phyloP scores from a whole-genome alignment of 2,329 filamentous ascomycete genomes.

The Oidium heveae region DNA sequence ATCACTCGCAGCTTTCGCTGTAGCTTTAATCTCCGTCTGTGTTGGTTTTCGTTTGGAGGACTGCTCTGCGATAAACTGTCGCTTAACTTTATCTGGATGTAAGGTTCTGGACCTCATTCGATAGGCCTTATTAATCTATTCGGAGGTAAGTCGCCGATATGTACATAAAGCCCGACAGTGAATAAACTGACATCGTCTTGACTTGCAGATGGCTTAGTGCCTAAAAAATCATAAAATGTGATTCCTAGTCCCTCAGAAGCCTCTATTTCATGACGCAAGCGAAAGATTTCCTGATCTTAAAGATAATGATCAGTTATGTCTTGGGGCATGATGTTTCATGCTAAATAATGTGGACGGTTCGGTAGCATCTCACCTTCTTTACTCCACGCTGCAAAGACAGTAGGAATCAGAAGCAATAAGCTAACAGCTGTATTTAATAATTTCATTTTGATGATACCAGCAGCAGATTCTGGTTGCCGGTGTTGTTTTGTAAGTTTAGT shows the following conservation, averaged over 20 bases:
- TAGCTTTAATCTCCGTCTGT: slow-evolving; percentile 48
- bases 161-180: too few species aligned
- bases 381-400: slow-evolving; percentile 14
- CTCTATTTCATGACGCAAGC: slow-evolving; percentile 66
- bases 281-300: slow-evolving; percentile 94
- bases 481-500: too few species aligned
- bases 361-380: slow-evolving; percentile 13
- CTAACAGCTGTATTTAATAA: slow-evolving; percentile 5
- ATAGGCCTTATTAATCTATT: slow-evolving; percentile 66
- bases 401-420: slow-evolving; percentile 11
- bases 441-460: too few species aligned
- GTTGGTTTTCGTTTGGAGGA: slow-evolving; percentile 35
- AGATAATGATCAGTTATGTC: slow-evolving; percentile 7
- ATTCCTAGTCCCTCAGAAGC: slow-evolving; percentile 49
- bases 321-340: too few species aligned
- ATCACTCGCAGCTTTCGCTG: slow-evolving; percentile 58
- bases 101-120: slow-evolving; percentile 61
- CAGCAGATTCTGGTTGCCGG: too few species aligned
- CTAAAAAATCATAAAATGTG: slow-evolving; percentile 89
- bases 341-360: too few species aligned
- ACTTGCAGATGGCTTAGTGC: slow-evolving; percentile 43
- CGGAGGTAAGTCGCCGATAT: background rate
- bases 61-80: slow-evolving; percentile 47
- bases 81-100: slow-evolving; percentile 90
- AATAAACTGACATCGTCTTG: slow-evolving; percentile 36